Percentiles rank a stretch among this genome's conserved stretches.
Evolutionary conservation across 2,329 filamentous ascomycete genomes (phyloP).

Genomic region (Colletotrichum lini): DNA sequence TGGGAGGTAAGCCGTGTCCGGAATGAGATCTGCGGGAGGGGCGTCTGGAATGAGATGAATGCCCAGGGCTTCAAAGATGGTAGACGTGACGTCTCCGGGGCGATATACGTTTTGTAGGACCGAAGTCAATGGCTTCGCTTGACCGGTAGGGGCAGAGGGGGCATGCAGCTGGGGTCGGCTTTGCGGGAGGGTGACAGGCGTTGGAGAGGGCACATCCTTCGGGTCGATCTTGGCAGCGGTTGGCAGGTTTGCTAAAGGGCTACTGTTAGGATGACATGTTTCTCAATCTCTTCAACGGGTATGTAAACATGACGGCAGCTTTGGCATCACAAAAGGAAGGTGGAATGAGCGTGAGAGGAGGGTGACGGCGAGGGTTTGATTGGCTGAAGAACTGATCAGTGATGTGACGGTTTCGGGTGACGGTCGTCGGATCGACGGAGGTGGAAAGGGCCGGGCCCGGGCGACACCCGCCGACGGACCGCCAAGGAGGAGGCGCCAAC

Average conservation of each 20-base stretch:
- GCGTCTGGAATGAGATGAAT: slow-evolving; percentile 68
- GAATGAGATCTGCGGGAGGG: slow-evolving; percentile 64
- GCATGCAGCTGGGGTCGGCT: slow-evolving; percentile 51
- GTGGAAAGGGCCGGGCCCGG: slow-evolving; percentile 27
- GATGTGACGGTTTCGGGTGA: not conserved
- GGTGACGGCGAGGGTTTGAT: not conserved
- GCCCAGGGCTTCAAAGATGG: slow-evolving; percentile 71
- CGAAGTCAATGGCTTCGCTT: slow-evolving; percentile 59
- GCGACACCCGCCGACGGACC: slow-evolving; percentile 28
- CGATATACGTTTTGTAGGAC: slow-evolving; percentile 69
- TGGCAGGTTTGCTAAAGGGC: slow-evolving; percentile 46
- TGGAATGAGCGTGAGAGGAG: not conserved
- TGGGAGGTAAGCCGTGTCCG: slow-evolving; percentile 67
- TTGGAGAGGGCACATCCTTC: slow-evolving; percentile 70
- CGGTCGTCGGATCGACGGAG: not conserved
- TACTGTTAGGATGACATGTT: slow-evolving; percentile 33
- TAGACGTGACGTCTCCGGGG: slow-evolving; percentile 62
- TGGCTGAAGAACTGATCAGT: slow-evolving; percentile 4
- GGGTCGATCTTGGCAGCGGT: slow-evolving; percentile 54
- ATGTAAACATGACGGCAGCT: not conserved
- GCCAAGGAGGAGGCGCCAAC: slow-evolving; percentile 23
- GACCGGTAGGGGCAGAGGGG: slow-evolving; percentile 40
- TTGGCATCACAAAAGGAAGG: not conserved
- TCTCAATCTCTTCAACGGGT: too few relatives aligned
- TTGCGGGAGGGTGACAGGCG: slow-evolving; percentile 66